A percentile compares a stretch with the other conserved stretches of the same genome.
These are phyloP conservation scores for Pyrenochaeta sp. DNA, from an alignment of 2,329 filamentous ascomycete genomes.

Conservation along the genomic window DNA sequence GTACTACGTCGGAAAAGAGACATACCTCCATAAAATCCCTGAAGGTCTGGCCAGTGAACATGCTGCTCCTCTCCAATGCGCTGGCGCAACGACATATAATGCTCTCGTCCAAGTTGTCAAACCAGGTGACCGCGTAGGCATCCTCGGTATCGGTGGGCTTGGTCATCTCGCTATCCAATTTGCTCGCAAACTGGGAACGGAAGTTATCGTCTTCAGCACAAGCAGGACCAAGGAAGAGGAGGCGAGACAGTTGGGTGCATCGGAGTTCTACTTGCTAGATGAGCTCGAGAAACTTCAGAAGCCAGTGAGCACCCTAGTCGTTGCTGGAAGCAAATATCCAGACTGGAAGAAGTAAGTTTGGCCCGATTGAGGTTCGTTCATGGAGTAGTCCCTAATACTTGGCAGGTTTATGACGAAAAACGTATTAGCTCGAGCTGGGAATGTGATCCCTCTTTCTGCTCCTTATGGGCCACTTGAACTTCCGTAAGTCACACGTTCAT, in stretches of 20 bases:
- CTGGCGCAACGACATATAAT: conserved; percentile 68
- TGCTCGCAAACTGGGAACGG: conserved; percentile 31
- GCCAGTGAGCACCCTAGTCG: conserved; percentile 26
- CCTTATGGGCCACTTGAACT: conserved; percentile 18
- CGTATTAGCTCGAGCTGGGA: conserved; percentile 27
- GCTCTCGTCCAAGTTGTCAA: conserved; percentile 75
- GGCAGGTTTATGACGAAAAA: conserved; percentile 26
- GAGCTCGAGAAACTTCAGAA: conserved; percentile 29
- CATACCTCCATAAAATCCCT: conserved; percentile 29
- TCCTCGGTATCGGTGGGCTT: conserved; percentile 82
- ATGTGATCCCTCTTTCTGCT: conserved; percentile 26
- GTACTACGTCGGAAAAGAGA: conserved; percentile 28
- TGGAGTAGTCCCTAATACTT: background rate
- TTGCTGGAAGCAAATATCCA: conserved; percentile 29
- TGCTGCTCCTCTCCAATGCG: conserved; percentile 32
- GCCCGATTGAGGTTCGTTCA: background rate
- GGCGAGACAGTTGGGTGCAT: conserved; percentile 24
- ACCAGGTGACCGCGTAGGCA: conserved; percentile 80
- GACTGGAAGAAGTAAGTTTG: conserved; percentile 31
- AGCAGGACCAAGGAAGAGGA: conserved; percentile 28
- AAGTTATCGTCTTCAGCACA: conserved; percentile 33
- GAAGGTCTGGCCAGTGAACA: conserved; percentile 22
- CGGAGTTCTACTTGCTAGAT: conserved; percentile 33
- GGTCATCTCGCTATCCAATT: conserved; percentile 82
- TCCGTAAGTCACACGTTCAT: conserved; percentile 14